Evolutionary conservation across 768 basidiomycete species (phyloP).

Genomic region (Botryobasidium botryosum): DNA sequence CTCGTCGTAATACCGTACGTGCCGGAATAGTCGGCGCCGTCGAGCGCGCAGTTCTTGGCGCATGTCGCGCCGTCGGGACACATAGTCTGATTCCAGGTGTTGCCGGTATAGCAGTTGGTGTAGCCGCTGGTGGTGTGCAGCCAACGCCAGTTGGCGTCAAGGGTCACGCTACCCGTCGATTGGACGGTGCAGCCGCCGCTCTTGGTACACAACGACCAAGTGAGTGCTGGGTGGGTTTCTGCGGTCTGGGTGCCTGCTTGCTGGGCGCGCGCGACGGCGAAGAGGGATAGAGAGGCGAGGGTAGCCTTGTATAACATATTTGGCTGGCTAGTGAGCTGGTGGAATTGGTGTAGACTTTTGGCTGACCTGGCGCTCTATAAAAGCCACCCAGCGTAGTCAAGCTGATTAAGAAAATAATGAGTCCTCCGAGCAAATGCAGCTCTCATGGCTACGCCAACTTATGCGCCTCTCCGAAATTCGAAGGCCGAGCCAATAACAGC

Average conservation of each 20-base stretch:
- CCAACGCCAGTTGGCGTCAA: conserved; percentile 10
- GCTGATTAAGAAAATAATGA: too few species aligned
- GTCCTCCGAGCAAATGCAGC: too few species aligned
- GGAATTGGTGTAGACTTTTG: too few species aligned
- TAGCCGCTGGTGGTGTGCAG: background rate
- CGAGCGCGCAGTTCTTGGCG: conserved; percentile 5
- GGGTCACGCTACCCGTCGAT: background rate
- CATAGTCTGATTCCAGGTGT: background rate
- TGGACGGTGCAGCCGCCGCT: conserved; percentile 1
- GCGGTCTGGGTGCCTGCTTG: conserved; percentile 31
- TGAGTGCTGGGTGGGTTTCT: conserved; percentile 32
- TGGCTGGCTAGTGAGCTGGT: too few species aligned
- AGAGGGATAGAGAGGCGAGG: conserved; percentile 18
- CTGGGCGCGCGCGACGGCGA: conserved; percentile 31
- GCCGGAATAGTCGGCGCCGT: conserved; percentile 27
- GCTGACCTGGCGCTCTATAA: too few species aligned
- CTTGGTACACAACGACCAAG: conserved; percentile 30
- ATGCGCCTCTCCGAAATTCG: too few species aligned
- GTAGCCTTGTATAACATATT: too few species aligned
- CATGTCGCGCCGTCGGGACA: conserved; percentile 1
- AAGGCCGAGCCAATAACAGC: too few species aligned
- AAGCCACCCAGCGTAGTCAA: too few species aligned
- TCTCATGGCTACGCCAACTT: too few species aligned
- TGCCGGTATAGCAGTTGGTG: conserved; percentile 10
- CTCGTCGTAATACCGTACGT: conserved; percentile 37